These are phyloP conservation scores for Termitomyces sp. DNA, from an alignment of 768 basidiomycete species.

Conservation along the genomic window DNA sequence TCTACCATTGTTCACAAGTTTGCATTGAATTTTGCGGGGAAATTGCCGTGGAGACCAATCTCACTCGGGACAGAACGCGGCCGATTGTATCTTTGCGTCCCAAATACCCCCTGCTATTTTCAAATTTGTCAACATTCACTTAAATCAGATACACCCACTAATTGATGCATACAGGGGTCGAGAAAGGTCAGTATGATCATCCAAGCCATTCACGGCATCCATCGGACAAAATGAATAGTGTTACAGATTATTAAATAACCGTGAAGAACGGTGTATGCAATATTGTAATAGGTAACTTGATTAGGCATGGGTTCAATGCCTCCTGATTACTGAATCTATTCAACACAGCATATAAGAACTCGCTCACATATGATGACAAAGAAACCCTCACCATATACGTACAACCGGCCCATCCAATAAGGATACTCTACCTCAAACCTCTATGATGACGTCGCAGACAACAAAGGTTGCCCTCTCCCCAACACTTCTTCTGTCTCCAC, in stretches of 20 bases:
- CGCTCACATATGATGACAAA: not conserved
- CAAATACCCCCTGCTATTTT: too few relatives aligned
- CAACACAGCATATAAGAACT: not conserved
- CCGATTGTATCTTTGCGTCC: too few relatives aligned
- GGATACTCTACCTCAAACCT: not conserved
- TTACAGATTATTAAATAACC: not conserved
- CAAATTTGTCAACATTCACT: too few relatives aligned
- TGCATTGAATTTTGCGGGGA: too few relatives aligned
- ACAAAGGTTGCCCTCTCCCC: constrained; percentile 13
- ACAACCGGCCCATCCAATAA: not conserved
- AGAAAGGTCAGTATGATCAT: not conserved
- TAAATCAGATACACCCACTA: not conserved
- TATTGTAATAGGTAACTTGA: not conserved
- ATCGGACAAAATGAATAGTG: not conserved
- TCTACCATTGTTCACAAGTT: too few relatives aligned
- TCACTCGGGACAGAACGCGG: too few relatives aligned
- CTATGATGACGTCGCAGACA: not conserved
- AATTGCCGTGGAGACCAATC: too few relatives aligned
- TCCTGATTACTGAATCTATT: not conserved
- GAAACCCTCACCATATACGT: not conserved
- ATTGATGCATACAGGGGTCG: too few relatives aligned
- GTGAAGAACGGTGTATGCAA: not conserved
- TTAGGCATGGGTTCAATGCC: not conserved
- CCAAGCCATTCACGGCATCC: not conserved
- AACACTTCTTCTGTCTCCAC: constrained; percentile 50